A percentile compares a stretch with the other conserved stretches of the same genome.
Conservation (phyloP, 1,284 basidiomycete genomes). For the Sutorius eximius region DNA sequence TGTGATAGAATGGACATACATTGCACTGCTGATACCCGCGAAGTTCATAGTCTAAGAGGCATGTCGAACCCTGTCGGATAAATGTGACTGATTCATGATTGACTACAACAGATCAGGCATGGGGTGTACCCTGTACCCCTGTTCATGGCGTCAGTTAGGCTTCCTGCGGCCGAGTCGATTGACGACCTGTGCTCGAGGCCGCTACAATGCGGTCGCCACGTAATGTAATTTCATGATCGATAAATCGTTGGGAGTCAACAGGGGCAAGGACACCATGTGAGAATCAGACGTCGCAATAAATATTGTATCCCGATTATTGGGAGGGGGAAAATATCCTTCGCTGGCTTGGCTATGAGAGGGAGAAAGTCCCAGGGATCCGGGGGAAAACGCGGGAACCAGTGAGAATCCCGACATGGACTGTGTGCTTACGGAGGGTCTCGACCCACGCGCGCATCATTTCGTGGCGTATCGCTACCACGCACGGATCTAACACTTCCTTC, state of each 20-base stretch:
- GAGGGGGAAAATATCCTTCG: background rate
- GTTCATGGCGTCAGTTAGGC: background rate
- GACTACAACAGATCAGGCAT: background rate
- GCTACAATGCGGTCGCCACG: background rate
- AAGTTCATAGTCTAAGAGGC: background rate
- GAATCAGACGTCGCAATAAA: background rate
- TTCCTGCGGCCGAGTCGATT: background rate
- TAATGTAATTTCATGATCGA: background rate
- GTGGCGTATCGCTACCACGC: slow-evolving; percentile 2
- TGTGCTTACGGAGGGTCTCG: background rate
- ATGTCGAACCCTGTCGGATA: background rate
- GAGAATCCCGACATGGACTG: background rate
- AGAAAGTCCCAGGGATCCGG: background rate
- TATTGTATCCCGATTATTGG: background rate
- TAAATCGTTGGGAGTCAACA: background rate
- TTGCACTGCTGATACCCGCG: background rate
- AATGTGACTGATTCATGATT: background rate
- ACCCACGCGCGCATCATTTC: slow-evolving; percentile 5
- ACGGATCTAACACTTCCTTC: slow-evolving; percentile 12
- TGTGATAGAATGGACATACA: background rate
- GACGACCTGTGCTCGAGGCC: background rate
- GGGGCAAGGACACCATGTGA: background rate
- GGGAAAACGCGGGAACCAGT: background rate
- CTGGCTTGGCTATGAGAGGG: background rate
- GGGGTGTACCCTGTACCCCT: background rate